Evolutionary conservation across 208 protist genomes (phyloP).

Genomic region (Acanthamoeba culbertsoni): DNA sequence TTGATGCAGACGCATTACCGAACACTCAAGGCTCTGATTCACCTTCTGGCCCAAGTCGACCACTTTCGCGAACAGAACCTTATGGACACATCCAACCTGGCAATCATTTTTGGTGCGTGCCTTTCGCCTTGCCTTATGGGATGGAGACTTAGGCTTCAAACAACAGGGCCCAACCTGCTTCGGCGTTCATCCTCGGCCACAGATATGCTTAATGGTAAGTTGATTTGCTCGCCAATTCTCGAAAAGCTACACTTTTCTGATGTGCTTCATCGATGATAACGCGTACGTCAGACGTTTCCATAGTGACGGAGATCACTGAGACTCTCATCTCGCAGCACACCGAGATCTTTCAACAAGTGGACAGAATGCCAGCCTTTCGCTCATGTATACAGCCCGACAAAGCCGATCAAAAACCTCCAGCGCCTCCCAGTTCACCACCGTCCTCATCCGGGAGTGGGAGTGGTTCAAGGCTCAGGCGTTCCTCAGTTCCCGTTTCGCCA

Average conservation of each 20-base stretch:
- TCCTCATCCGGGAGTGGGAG: too few species aligned
- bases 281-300: background rate
- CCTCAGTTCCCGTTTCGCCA: too few species aligned
- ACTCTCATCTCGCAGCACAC: background rate
- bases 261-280: too few species aligned
- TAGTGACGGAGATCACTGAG: slow-evolving; percentile 11
- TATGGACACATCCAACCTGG: background rate
- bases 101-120: background rate
- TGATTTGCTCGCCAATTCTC: too few species aligned
- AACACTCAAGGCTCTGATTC: background rate
- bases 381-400: too few species aligned
- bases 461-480: too few species aligned
- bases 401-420: too few species aligned
- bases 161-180: background rate
- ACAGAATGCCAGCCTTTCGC: too few species aligned
- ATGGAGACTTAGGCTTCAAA: background rate
- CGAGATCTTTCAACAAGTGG: background rate
- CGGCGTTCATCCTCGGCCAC: background rate
- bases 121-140: background rate
- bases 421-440: too few species aligned
- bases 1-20: background rate
- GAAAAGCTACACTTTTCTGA: background rate
- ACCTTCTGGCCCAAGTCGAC: background rate
- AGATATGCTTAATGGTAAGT: background rate
- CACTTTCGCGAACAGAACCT: background rate